These are phyloP conservation scores for Leishmania tropica DNA, from an alignment of 208 protist genomes.

Conservation along the genomic window DNA sequence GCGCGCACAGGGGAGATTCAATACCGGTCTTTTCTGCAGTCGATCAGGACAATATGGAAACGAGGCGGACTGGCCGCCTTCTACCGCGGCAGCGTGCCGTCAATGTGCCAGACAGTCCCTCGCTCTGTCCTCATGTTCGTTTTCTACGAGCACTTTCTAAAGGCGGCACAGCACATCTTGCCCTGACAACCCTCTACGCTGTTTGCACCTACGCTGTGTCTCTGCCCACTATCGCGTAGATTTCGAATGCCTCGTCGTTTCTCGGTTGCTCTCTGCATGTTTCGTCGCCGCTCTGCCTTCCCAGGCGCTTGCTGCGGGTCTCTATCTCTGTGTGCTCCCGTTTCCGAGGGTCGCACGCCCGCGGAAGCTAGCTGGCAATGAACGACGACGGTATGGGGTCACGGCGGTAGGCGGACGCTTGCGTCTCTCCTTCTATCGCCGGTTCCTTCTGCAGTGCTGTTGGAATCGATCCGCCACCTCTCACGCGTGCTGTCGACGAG, in stretches of 20 bases:
- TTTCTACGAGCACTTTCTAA: slow-evolving; percentile 83
- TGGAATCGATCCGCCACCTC: background rate
- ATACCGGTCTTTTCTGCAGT: slow-evolving; percentile 70
- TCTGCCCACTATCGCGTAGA: background rate
- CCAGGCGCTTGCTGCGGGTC: background rate
- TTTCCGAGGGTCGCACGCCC: background rate
- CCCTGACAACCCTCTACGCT: background rate
- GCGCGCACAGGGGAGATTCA: slow-evolving; percentile 57
- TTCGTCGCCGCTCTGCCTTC: background rate
- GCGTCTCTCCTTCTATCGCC: background rate
- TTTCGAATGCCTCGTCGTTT: background rate
- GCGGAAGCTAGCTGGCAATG: too few species aligned
- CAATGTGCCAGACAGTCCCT: slow-evolving; percentile 73
- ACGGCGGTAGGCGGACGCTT: too few species aligned
- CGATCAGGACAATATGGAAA: slow-evolving; percentile 43
- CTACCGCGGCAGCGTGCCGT: slow-evolving; percentile 73
- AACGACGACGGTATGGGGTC: too few species aligned
- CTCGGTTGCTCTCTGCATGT: background rate
- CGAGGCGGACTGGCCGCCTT: slow-evolving; percentile 52
- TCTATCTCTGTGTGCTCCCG: background rate
- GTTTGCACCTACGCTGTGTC: background rate
- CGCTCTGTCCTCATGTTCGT: slow-evolving; percentile 75
- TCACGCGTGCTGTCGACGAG: too few species aligned
- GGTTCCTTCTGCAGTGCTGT: background rate
- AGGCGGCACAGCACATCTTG: slow-evolving; percentile 12